phyloP scores from a whole-genome alignment of 2,329 filamentous ascomycete species.

The Xylaria sp. region DNA sequence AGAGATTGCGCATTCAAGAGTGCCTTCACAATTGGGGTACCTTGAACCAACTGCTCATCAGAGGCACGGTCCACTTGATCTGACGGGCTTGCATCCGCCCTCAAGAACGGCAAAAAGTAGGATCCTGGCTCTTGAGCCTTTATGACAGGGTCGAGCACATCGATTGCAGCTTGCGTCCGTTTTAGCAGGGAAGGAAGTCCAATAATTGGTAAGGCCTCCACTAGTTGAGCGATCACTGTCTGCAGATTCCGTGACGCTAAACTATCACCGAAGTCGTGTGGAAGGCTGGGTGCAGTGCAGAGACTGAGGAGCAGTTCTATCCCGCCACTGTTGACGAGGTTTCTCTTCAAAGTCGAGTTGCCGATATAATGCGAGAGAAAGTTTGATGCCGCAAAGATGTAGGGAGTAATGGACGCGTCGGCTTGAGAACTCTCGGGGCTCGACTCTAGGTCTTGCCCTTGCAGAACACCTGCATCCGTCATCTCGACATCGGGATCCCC shows the following conservation, averaged over 20 bases:
- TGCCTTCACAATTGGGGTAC: conserved; percentile 78
- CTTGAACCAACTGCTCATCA: conserved; percentile 55
- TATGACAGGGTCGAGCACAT: conserved; percentile 69
- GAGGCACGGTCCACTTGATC: conserved; percentile 38
- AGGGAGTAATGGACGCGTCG: conserved; percentile 59
- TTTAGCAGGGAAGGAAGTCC: conserved; percentile 80
- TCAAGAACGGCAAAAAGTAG: conserved; percentile 73
- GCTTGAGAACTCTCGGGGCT: conserved; percentile 23
- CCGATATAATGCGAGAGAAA: conserved; percentile 77
- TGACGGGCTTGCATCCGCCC: conserved; percentile 40
- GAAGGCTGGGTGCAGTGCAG: conserved; percentile 78
- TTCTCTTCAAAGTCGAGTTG: conserved; percentile 71
- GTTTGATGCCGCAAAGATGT: conserved; percentile 73
- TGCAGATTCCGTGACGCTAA: conserved; percentile 70
- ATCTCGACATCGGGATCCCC: conserved; percentile 65
- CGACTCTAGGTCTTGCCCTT: conserved; percentile 24
- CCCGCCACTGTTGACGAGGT: conserved; percentile 78
- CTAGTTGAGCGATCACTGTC: conserved; percentile 73
- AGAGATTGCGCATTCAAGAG: conserved; percentile 77
- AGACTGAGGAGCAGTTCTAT: conserved; percentile 85
- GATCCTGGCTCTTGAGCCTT: conserved; percentile 53
- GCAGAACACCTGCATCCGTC: conserved; percentile 54
- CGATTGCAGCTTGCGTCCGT: conserved; percentile 70
- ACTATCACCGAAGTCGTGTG: conserved; percentile 70
- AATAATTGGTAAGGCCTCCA: conserved; percentile 79